Evolutionary conservation across 352 stramenopile genomes (phyloP).

Genomic region (Phytophthora foliorum): DNA sequence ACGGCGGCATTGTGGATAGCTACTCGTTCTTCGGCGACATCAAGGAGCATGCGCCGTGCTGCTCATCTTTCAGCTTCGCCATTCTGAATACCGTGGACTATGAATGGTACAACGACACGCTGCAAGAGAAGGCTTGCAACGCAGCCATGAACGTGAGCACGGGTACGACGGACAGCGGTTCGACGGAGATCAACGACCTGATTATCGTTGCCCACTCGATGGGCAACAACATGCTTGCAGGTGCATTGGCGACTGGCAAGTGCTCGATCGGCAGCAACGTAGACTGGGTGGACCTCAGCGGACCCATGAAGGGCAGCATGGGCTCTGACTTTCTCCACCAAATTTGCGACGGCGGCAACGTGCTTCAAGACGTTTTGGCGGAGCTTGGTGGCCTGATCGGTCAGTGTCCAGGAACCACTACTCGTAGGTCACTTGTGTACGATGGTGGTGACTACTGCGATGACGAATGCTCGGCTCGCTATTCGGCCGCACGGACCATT

Average conservation of each 20-base stretch:
- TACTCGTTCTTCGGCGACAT: constrained; percentile 60
- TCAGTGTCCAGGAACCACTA: constrained; percentile 52
- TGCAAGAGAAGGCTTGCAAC: constrained; percentile 54
- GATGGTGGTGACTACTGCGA: constrained; percentile 48
- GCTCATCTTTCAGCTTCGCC: constrained; percentile 56
- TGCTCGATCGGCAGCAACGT: constrained; percentile 51
- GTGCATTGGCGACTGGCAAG: constrained; percentile 52
- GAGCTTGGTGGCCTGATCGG: constrained; percentile 44
- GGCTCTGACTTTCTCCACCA: constrained; percentile 55
- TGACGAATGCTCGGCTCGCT: constrained; percentile 34
- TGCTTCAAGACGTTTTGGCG: constrained; percentile 31
- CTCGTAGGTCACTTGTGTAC: constrained; percentile 47
- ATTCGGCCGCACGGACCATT: constrained; percentile 41
- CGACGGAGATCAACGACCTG: constrained; percentile 56
- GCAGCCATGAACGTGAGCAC: constrained; percentile 44
- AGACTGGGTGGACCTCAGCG: constrained; percentile 52
- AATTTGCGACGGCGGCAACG: constrained; percentile 44
- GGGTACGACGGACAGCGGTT: constrained; percentile 22
- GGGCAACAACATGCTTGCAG: constrained; percentile 66
- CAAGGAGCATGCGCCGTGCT: constrained; percentile 62
- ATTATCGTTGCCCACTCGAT: constrained; percentile 72
- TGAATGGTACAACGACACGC: constrained; percentile 59
- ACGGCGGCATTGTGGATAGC: constrained; percentile 45
- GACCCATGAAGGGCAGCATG: constrained; percentile 62
- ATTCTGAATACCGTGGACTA: constrained; percentile 63